phyloP scores from a whole-genome alignment of 1,284 basidiomycete genomes.

The Taiwanofungus camphoratus region DNA sequence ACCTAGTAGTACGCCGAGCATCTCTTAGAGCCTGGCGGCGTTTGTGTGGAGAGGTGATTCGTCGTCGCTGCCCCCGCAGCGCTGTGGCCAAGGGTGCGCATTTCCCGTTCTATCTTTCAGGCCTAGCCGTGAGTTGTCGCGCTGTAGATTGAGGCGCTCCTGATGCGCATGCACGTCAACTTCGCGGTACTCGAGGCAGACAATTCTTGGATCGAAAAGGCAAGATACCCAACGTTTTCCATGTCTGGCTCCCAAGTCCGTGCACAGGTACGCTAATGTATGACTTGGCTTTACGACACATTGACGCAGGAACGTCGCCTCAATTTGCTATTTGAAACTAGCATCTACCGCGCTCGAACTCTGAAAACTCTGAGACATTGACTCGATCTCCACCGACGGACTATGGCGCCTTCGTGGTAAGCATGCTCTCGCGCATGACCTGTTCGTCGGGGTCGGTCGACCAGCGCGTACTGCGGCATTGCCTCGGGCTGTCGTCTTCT shows the following conservation, averaged over 20 bases:
- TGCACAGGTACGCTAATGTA: slow-evolving; percentile 2
- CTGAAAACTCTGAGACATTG: no score
- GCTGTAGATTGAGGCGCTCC: background rate
- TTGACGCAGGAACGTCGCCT: no score
- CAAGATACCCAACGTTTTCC: background rate
- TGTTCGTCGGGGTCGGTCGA: slow-evolving; percentile 44
- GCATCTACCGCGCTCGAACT: no score
- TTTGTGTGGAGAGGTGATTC: no score
- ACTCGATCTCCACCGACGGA: slow-evolving; percentile 36
- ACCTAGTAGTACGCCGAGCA: no score
- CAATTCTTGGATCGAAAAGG: background rate
- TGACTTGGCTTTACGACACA: no score
- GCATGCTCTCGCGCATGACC: slow-evolving; percentile 47
- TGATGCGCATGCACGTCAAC: slow-evolving; percentile 8
- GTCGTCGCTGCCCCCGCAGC: no score
- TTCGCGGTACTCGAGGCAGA: slow-evolving; percentile 7
- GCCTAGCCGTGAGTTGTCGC: background rate
- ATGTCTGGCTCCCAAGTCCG: slow-evolving; percentile 5
- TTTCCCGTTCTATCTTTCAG: background rate
- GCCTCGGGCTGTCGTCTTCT: slow-evolving; percentile 64
- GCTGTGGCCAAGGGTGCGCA: no score
- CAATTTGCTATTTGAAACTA: no score
- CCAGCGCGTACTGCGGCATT: slow-evolving; percentile 57
- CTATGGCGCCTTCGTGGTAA: slow-evolving; percentile 54
- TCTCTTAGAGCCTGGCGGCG: no score